Evolutionary conservation across 192 early-diverging fungal species (phyloP).

Genomic region (Diversispora epigaea): DNA sequence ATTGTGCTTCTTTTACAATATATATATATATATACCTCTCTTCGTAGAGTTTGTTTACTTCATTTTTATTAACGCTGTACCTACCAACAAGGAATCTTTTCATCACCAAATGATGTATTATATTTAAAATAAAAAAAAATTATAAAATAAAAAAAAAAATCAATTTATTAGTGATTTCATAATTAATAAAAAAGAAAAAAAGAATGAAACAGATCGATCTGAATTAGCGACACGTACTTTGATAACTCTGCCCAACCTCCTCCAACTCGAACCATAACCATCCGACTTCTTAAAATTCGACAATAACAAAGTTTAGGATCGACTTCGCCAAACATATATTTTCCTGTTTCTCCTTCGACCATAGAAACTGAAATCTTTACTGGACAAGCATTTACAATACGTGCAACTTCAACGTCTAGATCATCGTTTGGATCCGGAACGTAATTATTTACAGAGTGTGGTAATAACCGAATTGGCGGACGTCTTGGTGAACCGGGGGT

Average conservation of each 20-base stretch:
- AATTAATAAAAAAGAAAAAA: background rate
- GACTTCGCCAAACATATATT: conserved; percentile 64
- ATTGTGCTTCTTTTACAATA: background rate
- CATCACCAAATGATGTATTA: background rate
- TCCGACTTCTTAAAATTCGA: conserved; percentile 58
- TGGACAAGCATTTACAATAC: conserved; percentile 61
- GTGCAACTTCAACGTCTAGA: conserved; percentile 59
- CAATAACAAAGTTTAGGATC: conserved; percentile 66
- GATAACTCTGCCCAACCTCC: conserved; percentile 65
- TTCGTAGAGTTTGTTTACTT: background rate
- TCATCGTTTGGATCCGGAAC: conserved; percentile 55
- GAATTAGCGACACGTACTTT: conserved; percentile 41
- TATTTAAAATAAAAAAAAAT: conserved; percentile 10
- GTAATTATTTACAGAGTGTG: conserved; percentile 36
- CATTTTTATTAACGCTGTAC: conserved; percentile 19
- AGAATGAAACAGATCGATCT: background rate
- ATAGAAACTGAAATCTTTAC: conserved; percentile 51
- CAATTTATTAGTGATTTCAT: background rate
- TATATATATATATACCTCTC: background rate
- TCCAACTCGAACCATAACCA: conserved; percentile 70
- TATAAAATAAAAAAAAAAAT: conserved; percentile 16
- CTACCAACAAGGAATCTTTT: conserved; percentile 35
- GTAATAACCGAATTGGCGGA: conserved; percentile 20
- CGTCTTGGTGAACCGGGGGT: conserved; percentile 15
- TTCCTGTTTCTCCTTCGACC: conserved; percentile 58